phyloP scores from a whole-genome alignment of 1,139 yeast genomes.

The Arxiozyma telluris region DNA sequence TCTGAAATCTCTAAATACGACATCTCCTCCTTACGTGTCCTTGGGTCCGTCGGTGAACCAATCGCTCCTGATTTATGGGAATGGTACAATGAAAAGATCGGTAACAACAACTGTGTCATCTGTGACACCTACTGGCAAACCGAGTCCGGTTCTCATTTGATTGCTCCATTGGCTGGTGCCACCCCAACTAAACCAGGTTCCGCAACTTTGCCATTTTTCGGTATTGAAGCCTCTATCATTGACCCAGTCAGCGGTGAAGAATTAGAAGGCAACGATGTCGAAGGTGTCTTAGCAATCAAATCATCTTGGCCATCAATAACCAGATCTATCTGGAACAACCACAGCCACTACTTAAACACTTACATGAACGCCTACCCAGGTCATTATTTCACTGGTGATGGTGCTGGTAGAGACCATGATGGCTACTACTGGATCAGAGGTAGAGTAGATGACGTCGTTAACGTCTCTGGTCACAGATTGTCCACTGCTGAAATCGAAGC shows the following conservation, averaged over 20 bases:
- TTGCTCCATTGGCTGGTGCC: constrained; percentile 92
- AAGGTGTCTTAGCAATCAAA: constrained; percentile 88
- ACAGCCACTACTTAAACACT: constrained; percentile 82
- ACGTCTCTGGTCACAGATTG: constrained; percentile 94
- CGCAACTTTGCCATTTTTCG: constrained; percentile 93
- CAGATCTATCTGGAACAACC: constrained; percentile 89
- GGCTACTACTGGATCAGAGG: constrained; percentile 99
- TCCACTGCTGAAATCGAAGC: constrained; percentile 98
- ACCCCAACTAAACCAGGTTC: constrained; percentile 96
- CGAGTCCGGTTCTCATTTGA: constrained; percentile 92
- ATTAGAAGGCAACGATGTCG: constrained; percentile 80
- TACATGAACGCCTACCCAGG: constrained; percentile 95
- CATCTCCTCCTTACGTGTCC: constrained; percentile 79
- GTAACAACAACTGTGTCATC: constrained; percentile 76
- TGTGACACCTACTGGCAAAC: constrained; percentile 99
- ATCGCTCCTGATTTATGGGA: constrained; percentile 98
- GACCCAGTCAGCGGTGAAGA: constrained; percentile 89
- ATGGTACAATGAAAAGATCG: constrained; percentile 92
- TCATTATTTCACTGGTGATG: constrained; percentile 95
- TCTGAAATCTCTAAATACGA: constrained; percentile 76
- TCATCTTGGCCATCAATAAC: constrained; percentile 98
- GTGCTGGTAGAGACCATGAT: constrained; percentile 95
- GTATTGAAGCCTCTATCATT: constrained; percentile 80
- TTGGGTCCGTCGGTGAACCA: constrained; percentile 99
- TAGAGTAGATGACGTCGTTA: constrained; percentile 97